These are phyloP conservation scores for Saturnispora dispora DNA, from an alignment of 805 yeast genomes.

Conservation along the genomic window DNA sequence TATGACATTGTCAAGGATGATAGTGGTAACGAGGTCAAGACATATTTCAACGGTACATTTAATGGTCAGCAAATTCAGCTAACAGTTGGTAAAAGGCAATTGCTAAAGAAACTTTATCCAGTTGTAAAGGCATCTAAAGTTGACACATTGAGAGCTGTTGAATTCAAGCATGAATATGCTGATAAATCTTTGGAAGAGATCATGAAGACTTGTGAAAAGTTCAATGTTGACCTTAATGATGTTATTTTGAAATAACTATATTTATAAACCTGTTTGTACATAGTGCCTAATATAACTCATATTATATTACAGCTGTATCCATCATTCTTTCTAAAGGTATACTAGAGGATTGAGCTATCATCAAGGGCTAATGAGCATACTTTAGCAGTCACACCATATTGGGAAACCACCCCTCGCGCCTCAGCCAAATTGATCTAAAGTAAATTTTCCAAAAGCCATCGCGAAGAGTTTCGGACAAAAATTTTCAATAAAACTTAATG, in stretches of 20 bases:
- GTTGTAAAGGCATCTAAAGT: slow-evolving; percentile 36
- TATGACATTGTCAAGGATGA: slow-evolving; percentile 24
- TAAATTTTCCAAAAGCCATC: background rate
- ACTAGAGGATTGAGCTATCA: background rate
- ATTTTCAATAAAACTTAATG: background rate
- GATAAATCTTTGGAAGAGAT: slow-evolving; percentile 40
- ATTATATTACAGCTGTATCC: background rate
- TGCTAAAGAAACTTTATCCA: slow-evolving; percentile 47
- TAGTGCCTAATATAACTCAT: background rate
- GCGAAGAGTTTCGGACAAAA: background rate
- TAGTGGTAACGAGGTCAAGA: slow-evolving; percentile 28
- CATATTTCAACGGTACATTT: slow-evolving; percentile 40
- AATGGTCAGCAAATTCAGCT: slow-evolving; percentile 39
- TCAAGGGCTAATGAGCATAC: background rate
- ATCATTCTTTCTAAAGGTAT: background rate
- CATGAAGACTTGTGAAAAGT: slow-evolving; percentile 38
- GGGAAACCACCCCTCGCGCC: slow-evolving; percentile 2
- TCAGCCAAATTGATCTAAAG: background rate
- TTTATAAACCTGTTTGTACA: background rate
- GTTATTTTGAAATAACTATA: slow-evolving; percentile 6
- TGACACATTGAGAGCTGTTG: slow-evolving; percentile 35
- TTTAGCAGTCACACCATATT: background rate
- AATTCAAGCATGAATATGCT: slow-evolving; percentile 39
- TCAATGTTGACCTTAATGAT: slow-evolving; percentile 31
- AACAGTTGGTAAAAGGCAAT: slow-evolving; percentile 54